Evolutionary conservation across 2,329 filamentous ascomycete species (phyloP).

Genomic region (Sarocladium oryzae): DNA sequence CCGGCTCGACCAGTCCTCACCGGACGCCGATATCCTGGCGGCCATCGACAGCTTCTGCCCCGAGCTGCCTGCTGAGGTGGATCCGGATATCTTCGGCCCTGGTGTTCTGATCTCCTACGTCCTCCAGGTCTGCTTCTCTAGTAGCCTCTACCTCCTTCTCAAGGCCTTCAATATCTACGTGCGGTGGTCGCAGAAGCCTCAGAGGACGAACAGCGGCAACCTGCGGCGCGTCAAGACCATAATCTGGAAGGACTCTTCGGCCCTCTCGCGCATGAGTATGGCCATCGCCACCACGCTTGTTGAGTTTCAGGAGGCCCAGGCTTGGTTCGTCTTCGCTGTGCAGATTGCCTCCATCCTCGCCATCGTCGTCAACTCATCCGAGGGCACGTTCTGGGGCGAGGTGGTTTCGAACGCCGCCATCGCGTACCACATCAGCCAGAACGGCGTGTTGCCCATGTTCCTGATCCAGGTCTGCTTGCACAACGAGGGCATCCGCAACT

Average conservation of each 20-base stretch:
- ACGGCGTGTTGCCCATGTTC: slow-evolving; percentile 31
- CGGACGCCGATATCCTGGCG: slow-evolving; percentile 23
- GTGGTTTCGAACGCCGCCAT: slow-evolving; percentile 31
- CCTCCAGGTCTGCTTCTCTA: slow-evolving; percentile 30
- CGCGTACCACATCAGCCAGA: slow-evolving; percentile 30
- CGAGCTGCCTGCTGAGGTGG: slow-evolving; percentile 28
- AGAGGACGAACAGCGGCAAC: background rate
- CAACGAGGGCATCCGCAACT: slow-evolving; percentile 32
- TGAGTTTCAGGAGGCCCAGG: slow-evolving; percentile 33
- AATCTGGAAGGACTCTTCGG: slow-evolving; percentile 30
- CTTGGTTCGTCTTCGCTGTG: slow-evolving; percentile 33
- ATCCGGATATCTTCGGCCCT: slow-evolving; percentile 33
- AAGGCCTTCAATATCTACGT: slow-evolving; percentile 31
- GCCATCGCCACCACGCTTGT: slow-evolving; percentile 34
- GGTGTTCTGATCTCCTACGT: slow-evolving; percentile 33
- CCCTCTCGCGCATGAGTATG: slow-evolving; percentile 30
- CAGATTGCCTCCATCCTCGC: slow-evolving; percentile 34
- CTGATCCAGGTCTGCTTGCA: slow-evolving; percentile 31
- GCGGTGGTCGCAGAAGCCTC: slow-evolving; percentile 21
- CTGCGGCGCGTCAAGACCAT: slow-evolving; percentile 27
- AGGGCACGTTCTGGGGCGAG: slow-evolving; percentile 33
- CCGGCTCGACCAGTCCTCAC: slow-evolving; percentile 19
- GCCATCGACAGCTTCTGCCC: slow-evolving; percentile 30
- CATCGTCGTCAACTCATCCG: slow-evolving; percentile 33
- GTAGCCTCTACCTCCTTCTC: slow-evolving; percentile 25